Conservation (phyloP, 305 asterid species). For the Solanum hybrid region DNA sequence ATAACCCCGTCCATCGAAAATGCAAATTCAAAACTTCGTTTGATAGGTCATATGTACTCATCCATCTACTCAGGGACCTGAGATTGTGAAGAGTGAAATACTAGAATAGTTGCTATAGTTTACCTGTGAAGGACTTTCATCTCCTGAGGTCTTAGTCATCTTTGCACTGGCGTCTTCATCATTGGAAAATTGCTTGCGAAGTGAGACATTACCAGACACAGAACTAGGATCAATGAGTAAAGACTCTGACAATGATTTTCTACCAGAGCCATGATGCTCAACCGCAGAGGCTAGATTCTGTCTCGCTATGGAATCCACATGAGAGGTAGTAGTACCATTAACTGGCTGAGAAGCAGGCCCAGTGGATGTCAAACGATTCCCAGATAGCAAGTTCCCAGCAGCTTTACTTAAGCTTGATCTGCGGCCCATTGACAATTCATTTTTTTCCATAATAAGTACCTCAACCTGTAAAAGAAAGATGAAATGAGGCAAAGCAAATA, state of each 20-base stretch:
- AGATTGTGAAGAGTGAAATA: not conserved
- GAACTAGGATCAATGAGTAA: constrained; percentile 58
- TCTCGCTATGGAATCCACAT: constrained; percentile 50
- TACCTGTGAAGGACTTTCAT: constrained; percentile 50
- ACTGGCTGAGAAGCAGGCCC: constrained; percentile 41
- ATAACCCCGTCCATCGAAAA: not conserved
- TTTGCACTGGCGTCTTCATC: constrained; percentile 48
- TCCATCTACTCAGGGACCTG: not conserved
- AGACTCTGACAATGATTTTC: constrained; percentile 93
- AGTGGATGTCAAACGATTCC: constrained; percentile 30
- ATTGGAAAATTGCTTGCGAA: constrained; percentile 69
- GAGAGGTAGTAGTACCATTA: constrained; percentile 39
- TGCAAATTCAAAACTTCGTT: not conserved
- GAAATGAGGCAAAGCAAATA: not conserved
- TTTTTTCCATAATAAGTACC: constrained; percentile 77
- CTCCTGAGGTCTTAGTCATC: constrained; percentile 45
- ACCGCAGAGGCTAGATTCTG: constrained; percentile 70
- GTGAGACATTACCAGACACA: constrained; percentile 66
- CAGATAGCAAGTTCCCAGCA: constrained; percentile 61
- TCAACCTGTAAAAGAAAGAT: constrained; percentile 47
- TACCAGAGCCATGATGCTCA: constrained; percentile 89
- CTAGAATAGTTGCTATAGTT: constrained; percentile 7
- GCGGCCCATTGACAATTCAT: constrained; percentile 52
- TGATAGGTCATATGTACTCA: not conserved
- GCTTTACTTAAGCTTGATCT: constrained; percentile 80